Evolutionary conservation across 2,329 filamentous ascomycete species (phyloP).

Genomic region (Camptophora hylomeconis): DNA sequence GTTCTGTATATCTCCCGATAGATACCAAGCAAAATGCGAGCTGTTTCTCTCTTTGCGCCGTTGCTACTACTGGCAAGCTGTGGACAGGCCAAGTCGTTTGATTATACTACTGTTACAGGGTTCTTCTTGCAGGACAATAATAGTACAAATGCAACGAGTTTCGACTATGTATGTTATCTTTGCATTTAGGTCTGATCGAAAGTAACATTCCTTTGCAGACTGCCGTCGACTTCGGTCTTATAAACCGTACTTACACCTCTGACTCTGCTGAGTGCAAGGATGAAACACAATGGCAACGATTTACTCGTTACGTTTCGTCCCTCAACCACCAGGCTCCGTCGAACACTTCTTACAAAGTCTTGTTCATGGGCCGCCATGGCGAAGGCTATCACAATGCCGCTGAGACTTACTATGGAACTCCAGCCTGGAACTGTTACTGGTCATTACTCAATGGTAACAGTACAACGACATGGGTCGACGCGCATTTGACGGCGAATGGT

Average conservation of each 20-base stretch:
- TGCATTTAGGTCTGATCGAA: background rate
- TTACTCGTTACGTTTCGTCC: conserved; percentile 32
- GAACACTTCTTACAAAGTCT: conserved; percentile 38
- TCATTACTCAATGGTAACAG: conserved; percentile 44
- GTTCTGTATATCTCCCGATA: no score
- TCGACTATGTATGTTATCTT: conserved; percentile 33
- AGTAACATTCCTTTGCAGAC: conserved; percentile 18
- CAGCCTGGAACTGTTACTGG: conserved; percentile 51
- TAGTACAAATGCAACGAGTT: conserved; percentile 31
- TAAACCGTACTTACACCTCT: conserved; percentile 30
- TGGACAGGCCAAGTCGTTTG: no score
- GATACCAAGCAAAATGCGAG: no score
- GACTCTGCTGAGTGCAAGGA: conserved; percentile 23
- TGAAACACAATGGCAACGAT: conserved; percentile 43
- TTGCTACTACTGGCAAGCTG: no score
- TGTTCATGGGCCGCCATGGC: conserved; percentile 49
- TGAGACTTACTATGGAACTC: conserved; percentile 43
- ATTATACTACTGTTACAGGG: conserved; percentile 30
- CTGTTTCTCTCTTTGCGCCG: no score
- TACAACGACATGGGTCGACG: conserved; percentile 43
- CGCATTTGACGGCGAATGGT: conserved; percentile 41
- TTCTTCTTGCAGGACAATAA: conserved; percentile 40
- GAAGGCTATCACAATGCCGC: conserved; percentile 51
- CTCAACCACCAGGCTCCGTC: conserved; percentile 29
- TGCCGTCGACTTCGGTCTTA: conserved; percentile 36